Base-by-base conservation (phyloP, 164 flowering plant species). In the Dillenia turbinata region DNA sequence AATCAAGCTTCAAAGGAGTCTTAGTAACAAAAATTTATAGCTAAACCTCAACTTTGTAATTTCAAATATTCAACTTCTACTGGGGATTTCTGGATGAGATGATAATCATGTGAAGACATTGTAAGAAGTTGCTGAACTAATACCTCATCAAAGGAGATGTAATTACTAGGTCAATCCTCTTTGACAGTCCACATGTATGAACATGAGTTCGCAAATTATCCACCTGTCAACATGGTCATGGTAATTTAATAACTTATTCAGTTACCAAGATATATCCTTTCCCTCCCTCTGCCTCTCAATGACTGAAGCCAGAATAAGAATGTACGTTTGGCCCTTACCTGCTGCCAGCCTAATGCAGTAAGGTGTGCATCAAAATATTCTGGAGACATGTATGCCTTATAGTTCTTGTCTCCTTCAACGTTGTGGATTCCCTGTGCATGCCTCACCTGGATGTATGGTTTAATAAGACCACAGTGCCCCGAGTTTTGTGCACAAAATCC, bases 391-490 rank as follows among this genome's bases (percentile, higher is more conserved):
- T 77, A 89, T 15, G 78, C 80, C 13, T 67, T 55, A 43, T 71
- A 62, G 70, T 85, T 64, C 71, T 86, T 85, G 10, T 87, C 97
- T 61, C 88, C 94, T 67, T 66, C 92, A 12, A 89, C 92, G 70
- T 92, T 92, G 65, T 92, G 97, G 66, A 86, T 64, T 58, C 97
- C 97, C 80, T 92, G 94, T 15, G 92, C 97, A 78, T 92, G 97
- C 73, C 97, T 84, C 70, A 89, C 96, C 97, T 92, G 65, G 49
- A 67, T 24, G 43, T 9, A 44, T 54, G 57, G 49, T 45, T 57
- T 43, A 33, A 60, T 63, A n/a, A 62, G 54, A 62, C 9, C 56
- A 17, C 53, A n/a, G 56, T 44, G 13, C 49, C 12, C 47, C 44
- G 24, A 4, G 24, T 33, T 33, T 24, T 33, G 40, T 4, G 40